Percentiles rank a stretch among this genome's conserved stretches.
These are phyloP conservation scores for rapeseed (Brassica napus) DNA, from an alignment of 345 rosid species.

Conservation along the genomic window DNA sequence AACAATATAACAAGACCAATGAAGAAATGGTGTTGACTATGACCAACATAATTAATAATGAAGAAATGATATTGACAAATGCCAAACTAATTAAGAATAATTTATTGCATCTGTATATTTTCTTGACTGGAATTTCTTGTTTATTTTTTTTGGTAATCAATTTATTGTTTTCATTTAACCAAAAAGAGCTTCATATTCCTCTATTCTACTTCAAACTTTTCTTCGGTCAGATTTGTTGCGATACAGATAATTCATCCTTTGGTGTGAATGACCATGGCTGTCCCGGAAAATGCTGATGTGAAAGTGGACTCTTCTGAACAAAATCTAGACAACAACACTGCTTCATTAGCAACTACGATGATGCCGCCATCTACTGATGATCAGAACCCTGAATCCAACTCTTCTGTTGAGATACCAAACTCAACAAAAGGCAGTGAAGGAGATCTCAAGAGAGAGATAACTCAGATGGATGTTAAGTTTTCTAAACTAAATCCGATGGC, in stretches of 20 bases:
- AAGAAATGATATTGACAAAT: background rate
- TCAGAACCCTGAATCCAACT: constrained; percentile 48
- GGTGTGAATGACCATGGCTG: constrained; percentile 60
- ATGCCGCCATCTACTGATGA: background rate
- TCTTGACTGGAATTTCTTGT: background rate
- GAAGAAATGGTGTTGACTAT: background rate
- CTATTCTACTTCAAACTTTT: background rate
- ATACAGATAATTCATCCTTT: constrained; percentile 2
- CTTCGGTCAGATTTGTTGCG: background rate
- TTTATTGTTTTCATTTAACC: background rate
- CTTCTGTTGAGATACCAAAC: constrained; percentile 27
- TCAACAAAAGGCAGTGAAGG: constrained; percentile 28
- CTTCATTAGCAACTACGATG: background rate
- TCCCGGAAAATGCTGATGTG: constrained; percentile 70
- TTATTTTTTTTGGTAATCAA: no score
- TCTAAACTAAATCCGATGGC: constrained; percentile 88
- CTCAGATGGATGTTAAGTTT: constrained; percentile 50
- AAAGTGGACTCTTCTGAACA: constrained; percentile 57
- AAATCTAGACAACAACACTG: background rate
- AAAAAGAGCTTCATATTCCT: background rate
- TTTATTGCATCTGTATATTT: background rate
- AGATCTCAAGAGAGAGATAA: constrained; percentile 55
- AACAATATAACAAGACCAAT: background rate
- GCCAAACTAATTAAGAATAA: background rate
- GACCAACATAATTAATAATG: background rate